Evolutionary conservation across 2,329 filamentous ascomycete genomes (phyloP).

Genomic region (Cercospora janseana): DNA sequence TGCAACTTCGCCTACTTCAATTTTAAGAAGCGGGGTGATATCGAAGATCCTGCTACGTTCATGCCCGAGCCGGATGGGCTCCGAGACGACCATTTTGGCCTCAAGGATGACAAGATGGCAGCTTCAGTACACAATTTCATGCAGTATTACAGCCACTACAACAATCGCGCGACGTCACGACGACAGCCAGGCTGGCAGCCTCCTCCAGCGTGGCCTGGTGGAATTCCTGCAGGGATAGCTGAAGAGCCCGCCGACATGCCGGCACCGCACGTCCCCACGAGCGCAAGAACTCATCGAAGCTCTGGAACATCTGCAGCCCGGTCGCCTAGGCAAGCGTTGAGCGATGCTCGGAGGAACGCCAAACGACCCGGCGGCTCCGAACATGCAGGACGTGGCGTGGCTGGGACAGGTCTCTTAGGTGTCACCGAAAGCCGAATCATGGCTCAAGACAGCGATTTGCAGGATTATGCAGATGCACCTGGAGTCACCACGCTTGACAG

Average conservation of each 20-base stretch:
- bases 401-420: slow-evolving; percentile 12
- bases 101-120: slow-evolving; percentile 98
- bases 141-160: slow-evolving; percentile 67
- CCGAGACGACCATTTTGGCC: slow-evolving; percentile 88
- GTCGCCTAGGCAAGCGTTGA: slow-evolving; percentile 16
- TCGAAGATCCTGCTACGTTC: slow-evolving; percentile 40
- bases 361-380: slow-evolving; percentile 2
- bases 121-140: slow-evolving; percentile 93
- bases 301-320: slow-evolving; percentile 21
- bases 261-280: slow-evolving; percentile 1
- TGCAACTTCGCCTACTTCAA: slow-evolving; percentile 98
- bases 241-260: slow-evolving; percentile 24
- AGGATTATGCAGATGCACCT: slow-evolving; percentile 47
- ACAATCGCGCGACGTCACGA: slow-evolving; percentile 32
- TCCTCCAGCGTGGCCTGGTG: slow-evolving; percentile 36
- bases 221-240: slow-evolving; percentile 25
- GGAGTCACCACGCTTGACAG: slow-evolving; percentile 38
- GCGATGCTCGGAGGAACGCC: background rate
- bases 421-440: slow-evolving; percentile 47
- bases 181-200: slow-evolving; percentile 32
- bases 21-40: slow-evolving; percentile 75
- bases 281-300: slow-evolving; percentile 9
- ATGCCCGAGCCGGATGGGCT: slow-evolving; percentile 49
- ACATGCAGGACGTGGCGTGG: background rate
- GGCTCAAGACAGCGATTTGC: slow-evolving; percentile 57